Percentiles rank a stretch among this genome's conserved stretches.
These are phyloP conservation scores for Uronychia setigera DNA, from an alignment of 73 alveolate species.

Conservation along the genomic window DNA sequence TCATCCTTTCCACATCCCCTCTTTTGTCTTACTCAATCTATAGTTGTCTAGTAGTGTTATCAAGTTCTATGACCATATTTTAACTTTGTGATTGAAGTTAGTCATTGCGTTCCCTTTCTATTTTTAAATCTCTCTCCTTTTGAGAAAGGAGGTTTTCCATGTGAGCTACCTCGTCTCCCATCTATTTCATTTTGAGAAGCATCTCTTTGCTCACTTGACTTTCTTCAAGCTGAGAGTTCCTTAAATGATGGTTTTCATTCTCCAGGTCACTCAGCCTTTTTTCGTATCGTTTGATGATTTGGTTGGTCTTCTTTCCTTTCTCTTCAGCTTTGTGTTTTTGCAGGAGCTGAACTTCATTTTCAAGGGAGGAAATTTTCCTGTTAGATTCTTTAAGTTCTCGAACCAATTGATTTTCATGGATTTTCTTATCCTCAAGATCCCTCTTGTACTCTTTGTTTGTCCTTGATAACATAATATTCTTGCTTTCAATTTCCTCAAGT, in stretches of 20 bases:
- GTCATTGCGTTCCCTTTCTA: neutral
- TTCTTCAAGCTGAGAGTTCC: neutral
- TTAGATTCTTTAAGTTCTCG: neutral
- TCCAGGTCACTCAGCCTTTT: neutral
- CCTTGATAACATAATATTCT: neutral
- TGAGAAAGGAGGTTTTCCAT: neutral
- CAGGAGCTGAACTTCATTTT: neutral
- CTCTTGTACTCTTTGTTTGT: neutral
- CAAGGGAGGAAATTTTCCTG: neutral
- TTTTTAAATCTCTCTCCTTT: neutral
- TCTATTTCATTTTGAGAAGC: neutral
- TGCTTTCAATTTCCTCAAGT: neutral
- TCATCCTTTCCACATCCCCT: neutral
- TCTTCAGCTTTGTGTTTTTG: neutral
- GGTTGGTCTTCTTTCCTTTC: neutral
- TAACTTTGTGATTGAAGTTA: neutral
- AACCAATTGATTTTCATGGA: neutral
- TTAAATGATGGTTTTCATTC: neutral
- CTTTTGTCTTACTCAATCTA: neutral
- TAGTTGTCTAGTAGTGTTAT: neutral
- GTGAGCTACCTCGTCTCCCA: neutral
- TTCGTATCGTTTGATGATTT: neutral
- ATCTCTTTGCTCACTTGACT: neutral
- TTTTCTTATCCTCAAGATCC: neutral
- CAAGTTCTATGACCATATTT: neutral